Evolutionary conservation across 1,139 yeast genomes (phyloP).

Genomic region (Fermentozyma sake): DNA sequence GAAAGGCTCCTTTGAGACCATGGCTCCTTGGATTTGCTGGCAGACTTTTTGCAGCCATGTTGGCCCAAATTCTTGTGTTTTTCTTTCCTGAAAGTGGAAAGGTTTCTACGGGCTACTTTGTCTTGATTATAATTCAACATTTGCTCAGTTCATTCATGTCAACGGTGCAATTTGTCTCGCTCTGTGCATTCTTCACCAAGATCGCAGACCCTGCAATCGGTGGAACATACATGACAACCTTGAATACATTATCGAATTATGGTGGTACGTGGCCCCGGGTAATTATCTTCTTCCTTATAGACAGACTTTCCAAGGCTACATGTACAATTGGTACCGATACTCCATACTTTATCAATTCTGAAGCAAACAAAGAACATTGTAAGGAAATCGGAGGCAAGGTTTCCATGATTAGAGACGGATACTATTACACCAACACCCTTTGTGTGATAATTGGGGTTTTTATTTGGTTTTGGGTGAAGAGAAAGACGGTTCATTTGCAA

Average conservation of each 20-base stretch:
- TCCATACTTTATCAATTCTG: constrained; percentile 9
- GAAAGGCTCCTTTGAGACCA: constrained; percentile 67
- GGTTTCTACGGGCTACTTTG: constrained; percentile 50
- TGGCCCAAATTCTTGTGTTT: constrained; percentile 72
- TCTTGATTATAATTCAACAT: constrained; percentile 74
- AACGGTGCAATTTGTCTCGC: constrained; percentile 90
- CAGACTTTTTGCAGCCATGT: constrained; percentile 64
- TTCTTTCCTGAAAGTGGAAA: constrained; percentile 63
- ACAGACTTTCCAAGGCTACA: constrained; percentile 61
- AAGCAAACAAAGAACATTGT: constrained; percentile 44
- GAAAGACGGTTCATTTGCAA: constrained; percentile 55
- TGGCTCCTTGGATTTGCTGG: constrained; percentile 93
- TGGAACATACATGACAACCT: constrained; percentile 96
- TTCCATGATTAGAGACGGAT: constrained; percentile 65
- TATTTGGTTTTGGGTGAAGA: constrained; percentile 66
- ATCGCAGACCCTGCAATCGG: constrained; percentile 96
- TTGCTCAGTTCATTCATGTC: constrained; percentile 86
- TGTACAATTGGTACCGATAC: constrained; percentile 31
- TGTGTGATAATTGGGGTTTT: constrained; percentile 68
- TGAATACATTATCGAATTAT: constrained; percentile 84
- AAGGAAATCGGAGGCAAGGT: constrained; percentile 52
- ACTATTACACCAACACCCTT: constrained; percentile 67
- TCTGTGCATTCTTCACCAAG: constrained; percentile 90
- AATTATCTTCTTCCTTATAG: constrained; percentile 73
- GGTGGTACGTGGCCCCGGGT: constrained; percentile 98